phyloP scores from a whole-genome alignment of 495 filamentous ascomycete genomes.

The Penicillium roqueforti region DNA sequence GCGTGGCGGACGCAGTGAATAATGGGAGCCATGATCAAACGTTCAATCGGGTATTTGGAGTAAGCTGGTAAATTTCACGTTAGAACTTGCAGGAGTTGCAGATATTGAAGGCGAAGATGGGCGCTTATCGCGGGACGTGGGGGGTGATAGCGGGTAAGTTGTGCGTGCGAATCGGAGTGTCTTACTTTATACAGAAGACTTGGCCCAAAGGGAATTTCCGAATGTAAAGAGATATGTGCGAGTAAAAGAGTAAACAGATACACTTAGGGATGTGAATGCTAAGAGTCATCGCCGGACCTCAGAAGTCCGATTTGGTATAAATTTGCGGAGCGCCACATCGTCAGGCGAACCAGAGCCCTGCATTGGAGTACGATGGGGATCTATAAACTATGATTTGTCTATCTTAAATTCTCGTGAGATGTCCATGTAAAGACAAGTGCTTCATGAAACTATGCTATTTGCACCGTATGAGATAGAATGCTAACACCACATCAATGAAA shows the following conservation, averaged over 20 bases:
- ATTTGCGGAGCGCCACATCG: constrained; percentile 9
- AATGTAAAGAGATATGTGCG: neutral
- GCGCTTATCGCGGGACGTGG: constrained; percentile 25
- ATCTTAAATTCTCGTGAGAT: no score
- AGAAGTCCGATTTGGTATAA: constrained; percentile 13
- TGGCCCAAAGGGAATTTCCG: neutral
- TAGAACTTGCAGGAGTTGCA: constrained; percentile 3
- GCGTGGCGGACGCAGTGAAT: constrained; percentile 53
- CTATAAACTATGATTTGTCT: constrained; percentile 13
- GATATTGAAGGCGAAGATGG: constrained; percentile 8
- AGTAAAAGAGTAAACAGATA: neutral
- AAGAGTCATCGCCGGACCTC: constrained; percentile 20
- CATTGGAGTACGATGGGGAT: constrained; percentile 2
- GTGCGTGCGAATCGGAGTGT: neutral
- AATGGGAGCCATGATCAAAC: constrained; percentile 36
- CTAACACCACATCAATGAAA: neutral
- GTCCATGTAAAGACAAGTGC: no score
- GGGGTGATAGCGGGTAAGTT: constrained; percentile 12
- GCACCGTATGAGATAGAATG: neutral
- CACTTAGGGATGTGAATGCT: neutral
- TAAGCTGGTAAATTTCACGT: neutral
- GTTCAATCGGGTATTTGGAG: neutral
- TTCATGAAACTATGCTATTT: neutral
- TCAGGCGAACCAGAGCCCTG: constrained; percentile 12
- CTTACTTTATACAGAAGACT: neutral